Conservation (phyloP, 164 flowering plant genomes). For the Protea cynaroides region DNA sequence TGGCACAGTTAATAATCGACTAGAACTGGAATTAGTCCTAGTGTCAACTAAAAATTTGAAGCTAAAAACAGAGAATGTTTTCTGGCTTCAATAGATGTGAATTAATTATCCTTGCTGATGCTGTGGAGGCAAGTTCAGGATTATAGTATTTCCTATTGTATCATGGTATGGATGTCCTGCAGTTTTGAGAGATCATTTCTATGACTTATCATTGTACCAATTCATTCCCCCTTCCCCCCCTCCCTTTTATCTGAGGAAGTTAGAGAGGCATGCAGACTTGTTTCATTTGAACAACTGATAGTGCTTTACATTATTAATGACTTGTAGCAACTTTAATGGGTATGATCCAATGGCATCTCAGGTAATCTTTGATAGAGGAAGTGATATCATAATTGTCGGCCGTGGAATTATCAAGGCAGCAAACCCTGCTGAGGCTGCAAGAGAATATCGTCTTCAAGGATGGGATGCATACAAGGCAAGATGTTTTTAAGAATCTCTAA, state of each 20-base stretch:
- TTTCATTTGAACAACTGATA: not conserved
- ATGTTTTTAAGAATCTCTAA: constrained; percentile 21
- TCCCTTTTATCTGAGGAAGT: not conserved
- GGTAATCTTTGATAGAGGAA: constrained; percentile 87
- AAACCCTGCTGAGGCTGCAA: constrained; percentile 68
- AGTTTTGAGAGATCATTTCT: not conserved
- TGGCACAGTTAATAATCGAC: too few species aligned
- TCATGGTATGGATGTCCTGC: too few species aligned
- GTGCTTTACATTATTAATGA: not conserved
- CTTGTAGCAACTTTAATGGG: not conserved
- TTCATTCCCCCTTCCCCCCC: not conserved
- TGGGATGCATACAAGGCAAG: constrained; percentile 85
- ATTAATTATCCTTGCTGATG: too few species aligned
- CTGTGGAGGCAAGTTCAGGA: too few species aligned
- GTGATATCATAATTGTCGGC: constrained; percentile 92
- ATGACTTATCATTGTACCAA: not conserved
- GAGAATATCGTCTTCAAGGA: constrained; percentile 82
- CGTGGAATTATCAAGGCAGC: constrained; percentile 94
- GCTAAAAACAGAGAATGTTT: too few species aligned
- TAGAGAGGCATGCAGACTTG: not conserved
- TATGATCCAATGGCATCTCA: constrained; percentile 19
- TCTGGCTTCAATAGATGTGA: too few species aligned
- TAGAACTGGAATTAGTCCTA: too few species aligned
- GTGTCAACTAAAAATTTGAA: too few species aligned
- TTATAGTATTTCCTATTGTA: too few species aligned